Percentiles rank a stretch among this genome's conserved stretches.
Conservation (phyloP, 2,329 filamentous ascomycete species). For the Ophiostoma novo-ulmi region DNA sequence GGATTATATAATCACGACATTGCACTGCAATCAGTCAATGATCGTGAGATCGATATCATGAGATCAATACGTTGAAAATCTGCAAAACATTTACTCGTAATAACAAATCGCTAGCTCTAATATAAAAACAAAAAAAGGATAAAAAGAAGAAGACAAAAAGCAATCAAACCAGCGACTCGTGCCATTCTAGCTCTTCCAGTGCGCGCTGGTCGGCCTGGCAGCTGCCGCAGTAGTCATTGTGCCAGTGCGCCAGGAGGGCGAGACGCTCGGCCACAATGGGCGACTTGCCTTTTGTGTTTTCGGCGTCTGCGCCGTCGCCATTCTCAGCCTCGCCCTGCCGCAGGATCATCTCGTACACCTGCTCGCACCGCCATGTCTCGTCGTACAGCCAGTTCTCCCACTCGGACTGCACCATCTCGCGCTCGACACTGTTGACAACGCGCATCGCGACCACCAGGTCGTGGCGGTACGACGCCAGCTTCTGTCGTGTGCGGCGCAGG, state of each 20-base stretch:
- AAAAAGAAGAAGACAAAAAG: not conserved
- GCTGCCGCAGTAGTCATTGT: constrained; percentile 52
- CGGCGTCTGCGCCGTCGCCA: constrained; percentile 22
- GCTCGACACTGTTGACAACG: constrained; percentile 82
- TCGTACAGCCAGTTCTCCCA: constrained; percentile 89
- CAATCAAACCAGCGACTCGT: constrained; percentile 21
- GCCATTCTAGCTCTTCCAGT: constrained; percentile 22
- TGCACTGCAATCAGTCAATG: not conserved
- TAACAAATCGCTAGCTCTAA: not conserved
- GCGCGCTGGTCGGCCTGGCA: constrained; percentile 44
- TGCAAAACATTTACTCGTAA: too few relatives aligned
- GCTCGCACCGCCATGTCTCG: constrained; percentile 70
- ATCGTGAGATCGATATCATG: not conserved
- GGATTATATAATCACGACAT: too few relatives aligned
- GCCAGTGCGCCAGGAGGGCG: constrained; percentile 44
- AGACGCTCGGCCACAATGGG: constrained; percentile 32
- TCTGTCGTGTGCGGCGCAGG: constrained; percentile 73
- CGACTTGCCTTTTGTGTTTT: constrained; percentile 16
- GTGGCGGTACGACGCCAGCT: constrained; percentile 77
- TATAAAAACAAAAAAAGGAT: not conserved
- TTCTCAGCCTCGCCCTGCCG: constrained; percentile 17
- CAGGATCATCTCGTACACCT: constrained; percentile 46
- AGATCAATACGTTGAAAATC: too few relatives aligned
- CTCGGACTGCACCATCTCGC: constrained; percentile 77
- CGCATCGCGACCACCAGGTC: constrained; percentile 87